A percentile compares a stretch with the other conserved stretches of the same genome.
These are phyloP conservation scores for Mucor plumbeus DNA, from an alignment of 371 early-diverging fungal species.

Conservation along the genomic window DNA sequence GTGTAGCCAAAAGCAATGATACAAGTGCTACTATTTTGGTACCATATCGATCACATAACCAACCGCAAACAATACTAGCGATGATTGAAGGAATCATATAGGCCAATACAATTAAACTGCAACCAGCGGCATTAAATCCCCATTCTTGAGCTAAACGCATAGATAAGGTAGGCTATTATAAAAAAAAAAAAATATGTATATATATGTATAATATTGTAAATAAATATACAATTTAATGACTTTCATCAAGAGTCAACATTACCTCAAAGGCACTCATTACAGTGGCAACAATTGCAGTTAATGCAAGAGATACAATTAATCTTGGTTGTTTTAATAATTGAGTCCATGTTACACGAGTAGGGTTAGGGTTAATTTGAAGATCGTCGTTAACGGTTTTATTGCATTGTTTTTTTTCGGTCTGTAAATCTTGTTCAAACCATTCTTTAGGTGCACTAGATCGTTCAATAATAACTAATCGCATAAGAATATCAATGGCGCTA, in stretches of 20 bases:
- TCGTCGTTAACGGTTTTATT: slow-evolving; percentile 3
- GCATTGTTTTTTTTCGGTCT: slow-evolving; percentile 1
- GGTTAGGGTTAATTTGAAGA: background rate
- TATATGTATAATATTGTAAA: background rate
- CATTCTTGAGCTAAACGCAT: slow-evolving; percentile 61
- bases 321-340: slow-evolving; percentile 37
- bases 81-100: slow-evolving; percentile 55
- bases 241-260: slow-evolving; percentile 4
- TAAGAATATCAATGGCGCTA: slow-evolving; percentile 59
- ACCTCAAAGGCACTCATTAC: slow-evolving; percentile 53
- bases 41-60: slow-evolving; percentile 51
- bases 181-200: too few relatives aligned
- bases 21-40: slow-evolving; percentile 45
- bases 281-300: slow-evolving; percentile 41
- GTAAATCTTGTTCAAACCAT: slow-evolving; percentile 38
- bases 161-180: slow-evolving; percentile 57
- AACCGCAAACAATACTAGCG: slow-evolving; percentile 48
- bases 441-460: slow-evolving; percentile 45
- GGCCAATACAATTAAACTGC: slow-evolving; percentile 64
- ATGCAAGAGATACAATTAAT: slow-evolving; percentile 36
- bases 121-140: slow-evolving; percentile 55
- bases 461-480: slow-evolving; percentile 61
- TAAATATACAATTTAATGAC: background rate
- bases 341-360: slow-evolving; percentile 17
- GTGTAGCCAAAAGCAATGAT: slow-evolving; percentile 35